Evolutionary conservation across 164 flowering plant genomes (phyloP).

Genomic region (Magnolia officinalis): DNA sequence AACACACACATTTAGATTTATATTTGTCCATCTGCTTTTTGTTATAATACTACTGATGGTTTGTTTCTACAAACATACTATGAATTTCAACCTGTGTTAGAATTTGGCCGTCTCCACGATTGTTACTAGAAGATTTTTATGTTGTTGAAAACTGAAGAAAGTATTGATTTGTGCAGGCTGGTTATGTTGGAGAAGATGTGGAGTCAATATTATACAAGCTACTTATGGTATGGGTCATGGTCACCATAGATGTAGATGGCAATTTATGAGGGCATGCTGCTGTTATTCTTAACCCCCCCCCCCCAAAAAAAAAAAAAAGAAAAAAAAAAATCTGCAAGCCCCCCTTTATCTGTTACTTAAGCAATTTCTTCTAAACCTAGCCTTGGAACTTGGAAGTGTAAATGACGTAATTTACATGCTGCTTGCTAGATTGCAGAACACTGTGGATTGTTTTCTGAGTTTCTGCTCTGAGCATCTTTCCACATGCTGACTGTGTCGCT

Average conservation of each 20-base stretch:
- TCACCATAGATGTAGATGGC: background rate
- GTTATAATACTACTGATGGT: background rate
- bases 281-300: background rate
- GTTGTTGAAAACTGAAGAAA: conserved; percentile 8
- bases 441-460: background rate
- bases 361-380: no score
- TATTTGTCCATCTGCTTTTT: background rate
- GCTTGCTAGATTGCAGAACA: background rate
- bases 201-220: conserved; percentile 92
- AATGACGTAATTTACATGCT: background rate
- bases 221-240: conserved; percentile 53
- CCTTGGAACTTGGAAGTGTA: background rate
- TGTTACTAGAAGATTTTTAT: background rate
- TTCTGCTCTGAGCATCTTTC: conserved; percentile 1
- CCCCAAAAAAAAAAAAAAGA: no score
- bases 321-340: no score
- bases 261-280: background rate
- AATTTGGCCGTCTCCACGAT: background rate
- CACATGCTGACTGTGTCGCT: background rate
- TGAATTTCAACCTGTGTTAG: background rate
- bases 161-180: conserved; percentile 63
- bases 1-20: background rate
- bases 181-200: conserved; percentile 99
- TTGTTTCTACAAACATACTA: background rate
- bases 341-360: no score